Conservation (phyloP, 2,329 filamentous ascomycete species). For the Fusarium sp. region DNA sequence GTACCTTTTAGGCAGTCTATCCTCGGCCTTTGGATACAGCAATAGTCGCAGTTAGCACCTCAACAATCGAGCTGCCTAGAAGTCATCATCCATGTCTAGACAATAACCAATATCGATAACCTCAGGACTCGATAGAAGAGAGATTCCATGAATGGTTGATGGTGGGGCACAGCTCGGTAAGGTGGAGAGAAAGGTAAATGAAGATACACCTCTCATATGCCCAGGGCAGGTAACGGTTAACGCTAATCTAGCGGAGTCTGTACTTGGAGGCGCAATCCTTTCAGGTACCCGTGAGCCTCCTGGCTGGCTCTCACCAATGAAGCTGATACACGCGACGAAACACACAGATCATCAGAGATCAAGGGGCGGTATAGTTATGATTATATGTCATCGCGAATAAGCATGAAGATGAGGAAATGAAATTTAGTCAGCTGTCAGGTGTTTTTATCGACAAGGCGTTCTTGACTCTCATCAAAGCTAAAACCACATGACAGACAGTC, state of each 20-base stretch:
- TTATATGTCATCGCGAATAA: conserved; percentile 10
- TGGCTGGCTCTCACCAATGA: conserved; percentile 25
- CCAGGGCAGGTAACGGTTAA: conserved; percentile 10
- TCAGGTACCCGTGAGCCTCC: conserved; percentile 26
- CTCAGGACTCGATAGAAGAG: not conserved
- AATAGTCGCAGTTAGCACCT: conserved; percentile 11
- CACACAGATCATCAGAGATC: conserved; percentile 19
- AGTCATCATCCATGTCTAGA: conserved; percentile 9
- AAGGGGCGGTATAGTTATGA: not conserved
- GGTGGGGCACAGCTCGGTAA: conserved; percentile 32
- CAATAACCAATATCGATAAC: conserved; percentile 21
- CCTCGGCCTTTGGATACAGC: not conserved
- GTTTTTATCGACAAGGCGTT: not conserved
- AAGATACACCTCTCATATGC: conserved; percentile 19
- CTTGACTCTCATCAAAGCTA: not conserved
- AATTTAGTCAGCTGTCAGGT: not conserved
- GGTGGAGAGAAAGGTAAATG: conserved; percentile 36
- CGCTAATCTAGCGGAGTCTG: conserved; percentile 13
- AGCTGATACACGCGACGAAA: conserved; percentile 38
- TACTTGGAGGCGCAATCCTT: conserved; percentile 10
- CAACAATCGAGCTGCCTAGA: conserved; percentile 12
- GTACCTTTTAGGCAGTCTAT: not conserved
- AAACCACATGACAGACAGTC: conserved; percentile 14
- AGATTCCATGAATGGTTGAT: conserved; percentile 10
- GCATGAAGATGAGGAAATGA: not conserved